Conservation (phyloP, 768 basidiomycete genomes). For the Rhodotorula kratochvilovae region DNA sequence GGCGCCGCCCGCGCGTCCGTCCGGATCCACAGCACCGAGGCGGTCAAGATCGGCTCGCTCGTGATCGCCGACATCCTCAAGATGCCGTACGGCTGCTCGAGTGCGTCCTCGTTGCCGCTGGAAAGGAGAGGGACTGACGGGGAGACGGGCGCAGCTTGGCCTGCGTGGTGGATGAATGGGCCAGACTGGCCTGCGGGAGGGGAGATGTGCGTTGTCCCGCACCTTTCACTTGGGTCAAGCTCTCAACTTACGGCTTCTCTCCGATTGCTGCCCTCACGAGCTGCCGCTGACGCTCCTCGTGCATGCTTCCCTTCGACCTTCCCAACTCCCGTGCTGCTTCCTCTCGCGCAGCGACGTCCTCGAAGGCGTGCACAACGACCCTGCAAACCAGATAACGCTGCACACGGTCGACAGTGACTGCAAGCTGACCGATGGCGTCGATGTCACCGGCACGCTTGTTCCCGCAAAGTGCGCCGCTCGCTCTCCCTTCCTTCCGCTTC, state of each 20-base stretch:
- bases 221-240: background rate
- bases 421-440: background rate
- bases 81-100: conserved; percentile 27
- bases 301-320: background rate
- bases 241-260: too few species aligned
- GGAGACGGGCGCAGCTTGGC: conserved; percentile 16
- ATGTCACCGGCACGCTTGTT: conserved; percentile 9
- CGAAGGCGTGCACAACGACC: conserved; percentile 20
- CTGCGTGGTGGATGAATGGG: conserved; percentile 5
- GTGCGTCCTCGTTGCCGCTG: background rate
- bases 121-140: background rate
- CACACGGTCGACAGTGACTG: conserved; percentile 20
- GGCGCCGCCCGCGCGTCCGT: conserved; percentile 14
- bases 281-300: too few species aligned
- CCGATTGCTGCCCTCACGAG: too few species aligned
- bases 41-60: conserved; percentile 14
- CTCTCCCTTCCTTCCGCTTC: background rate
- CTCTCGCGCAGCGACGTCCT: conserved; percentile 13
- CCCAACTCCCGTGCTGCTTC: background rate
- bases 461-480: conserved; percentile 14
- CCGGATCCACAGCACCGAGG: conserved; percentile 17
- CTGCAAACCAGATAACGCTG: conserved; percentile 20
- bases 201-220: conserved; percentile 10
- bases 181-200: conserved; percentile 15
- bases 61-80: conserved; percentile 23